Evolutionary conservation across 768 basidiomycete genomes (phyloP).

Genomic region (Boletus sensibilis): DNA sequence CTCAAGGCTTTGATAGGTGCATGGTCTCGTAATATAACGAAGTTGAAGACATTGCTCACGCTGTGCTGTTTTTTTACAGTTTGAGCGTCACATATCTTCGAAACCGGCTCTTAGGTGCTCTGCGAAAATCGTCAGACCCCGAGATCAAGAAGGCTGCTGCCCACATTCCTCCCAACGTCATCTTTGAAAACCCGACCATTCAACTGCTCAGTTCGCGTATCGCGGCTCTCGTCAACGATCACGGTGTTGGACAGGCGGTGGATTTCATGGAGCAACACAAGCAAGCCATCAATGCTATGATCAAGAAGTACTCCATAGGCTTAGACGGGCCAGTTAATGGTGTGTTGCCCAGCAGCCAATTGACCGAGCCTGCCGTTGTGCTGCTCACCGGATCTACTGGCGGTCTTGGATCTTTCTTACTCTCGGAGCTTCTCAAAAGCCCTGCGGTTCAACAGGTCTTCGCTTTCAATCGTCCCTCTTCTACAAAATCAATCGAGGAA

Average conservation of each 20-base stretch:
- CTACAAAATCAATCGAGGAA: slow-evolving; percentile 12
- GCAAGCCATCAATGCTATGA: slow-evolving; percentile 36
- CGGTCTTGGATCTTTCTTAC: slow-evolving; percentile 38
- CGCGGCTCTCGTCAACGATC: slow-evolving; percentile 4
- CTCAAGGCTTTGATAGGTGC: slow-evolving; percentile 41
- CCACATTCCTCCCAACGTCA: slow-evolving; percentile 31
- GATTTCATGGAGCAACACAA: slow-evolving; percentile 12
- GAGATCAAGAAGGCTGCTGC: slow-evolving; percentile 26
- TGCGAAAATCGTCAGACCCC: slow-evolving; percentile 33
- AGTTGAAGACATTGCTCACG: neutral
- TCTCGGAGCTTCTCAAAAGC: slow-evolving; percentile 28
- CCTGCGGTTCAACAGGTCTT: slow-evolving; percentile 29
- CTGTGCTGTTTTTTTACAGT: slow-evolving; percentile 5
- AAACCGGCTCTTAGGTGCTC: slow-evolving; percentile 18
- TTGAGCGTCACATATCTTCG: slow-evolving; percentile 33
- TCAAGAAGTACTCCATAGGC: slow-evolving; percentile 38
- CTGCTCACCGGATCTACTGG: slow-evolving; percentile 43
- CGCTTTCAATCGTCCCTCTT: slow-evolving; percentile 34
- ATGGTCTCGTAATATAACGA: neutral
- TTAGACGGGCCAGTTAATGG: slow-evolving; percentile 14
- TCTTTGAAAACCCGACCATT: slow-evolving; percentile 43
- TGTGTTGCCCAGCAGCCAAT: slow-evolving; percentile 4
- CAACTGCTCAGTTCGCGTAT: slow-evolving; percentile 31
- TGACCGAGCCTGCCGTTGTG: slow-evolving; percentile 24
- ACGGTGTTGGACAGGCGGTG: neutral